phyloP scores from a whole-genome alignment of 78 protist species.

The Bigelowiella natans region DNA sequence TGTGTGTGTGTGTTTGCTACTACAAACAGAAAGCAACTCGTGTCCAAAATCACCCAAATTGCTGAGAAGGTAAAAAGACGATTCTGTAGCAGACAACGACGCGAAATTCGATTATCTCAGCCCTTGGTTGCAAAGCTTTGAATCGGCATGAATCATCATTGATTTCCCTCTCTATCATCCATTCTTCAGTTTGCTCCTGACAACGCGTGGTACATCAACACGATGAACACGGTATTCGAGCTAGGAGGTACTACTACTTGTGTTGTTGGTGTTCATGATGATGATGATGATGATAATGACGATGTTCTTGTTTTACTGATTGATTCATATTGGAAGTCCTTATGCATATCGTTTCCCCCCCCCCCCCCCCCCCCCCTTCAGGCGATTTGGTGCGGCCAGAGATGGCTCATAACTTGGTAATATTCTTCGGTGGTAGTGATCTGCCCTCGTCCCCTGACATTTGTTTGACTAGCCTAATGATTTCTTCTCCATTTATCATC shows the following conservation, averaged over 20 bases:
- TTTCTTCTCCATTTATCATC: too few relatives aligned
- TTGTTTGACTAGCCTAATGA: too few relatives aligned
- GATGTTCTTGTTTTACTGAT: not conserved
- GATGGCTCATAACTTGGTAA: not conserved
- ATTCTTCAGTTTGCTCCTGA: constrained; percentile 25
- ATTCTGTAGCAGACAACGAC: too few relatives aligned
- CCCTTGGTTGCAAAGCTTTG: too few relatives aligned
- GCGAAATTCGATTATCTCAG: too few relatives aligned
- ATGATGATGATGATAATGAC: not conserved
- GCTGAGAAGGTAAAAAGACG: too few relatives aligned
- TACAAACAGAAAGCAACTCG: too few relatives aligned
- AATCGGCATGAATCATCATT: not conserved
- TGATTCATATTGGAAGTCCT: not conserved
- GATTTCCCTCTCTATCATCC: not conserved
- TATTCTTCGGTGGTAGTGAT: too few relatives aligned
- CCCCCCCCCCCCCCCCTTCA: too few relatives aligned
- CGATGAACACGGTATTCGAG: constrained; percentile 55
- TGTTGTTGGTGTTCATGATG: not conserved
- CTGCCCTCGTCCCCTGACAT: too few relatives aligned
- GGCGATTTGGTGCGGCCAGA: not conserved
- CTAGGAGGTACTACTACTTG: constrained; percentile 20
- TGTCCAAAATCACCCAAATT: too few relatives aligned
- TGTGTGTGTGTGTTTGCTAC: not conserved
- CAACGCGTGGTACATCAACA: constrained; percentile 46
- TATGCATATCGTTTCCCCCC: too few relatives aligned